Evolutionary conservation across 2,329 filamentous ascomycete genomes (phyloP), one percentile per base, ranked within the genome.

Genomic region (Orbilia oligospora): DNA sequence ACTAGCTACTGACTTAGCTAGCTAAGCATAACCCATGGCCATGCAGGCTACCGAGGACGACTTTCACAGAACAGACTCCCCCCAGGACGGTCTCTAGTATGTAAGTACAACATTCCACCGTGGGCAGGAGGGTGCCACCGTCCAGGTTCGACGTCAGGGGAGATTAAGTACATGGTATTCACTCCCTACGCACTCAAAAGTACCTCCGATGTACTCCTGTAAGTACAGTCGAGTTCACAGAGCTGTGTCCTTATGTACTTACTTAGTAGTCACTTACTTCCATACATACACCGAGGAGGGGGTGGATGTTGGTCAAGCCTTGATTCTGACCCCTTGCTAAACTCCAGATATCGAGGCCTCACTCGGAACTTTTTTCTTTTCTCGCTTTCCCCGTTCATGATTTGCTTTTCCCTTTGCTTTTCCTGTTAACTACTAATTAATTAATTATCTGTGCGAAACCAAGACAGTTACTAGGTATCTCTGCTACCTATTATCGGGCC

Each of bases 161-260:
- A n/a, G 49, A 18, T 36, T 2, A 6, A 30, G 27, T 30, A 30
- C 27, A n/a, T 30, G 41, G 9, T 18, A 46, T 46, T 46, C 44
- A 18, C 20, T 55, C 16, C 38, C 16, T 55, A 48, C 30, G 48
- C 65, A 27, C 14, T 5, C 24, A 58, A 27, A 76, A 18, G 72
- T 76, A 76, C 66, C 72, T 71, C 36, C 16, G 53, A 71, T 44
- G 72, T 76, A 76, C 72, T 58, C 12, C 8, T 14, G 6, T 14
- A 12, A 12, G 48, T 22, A 51, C 18, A n/a, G n/a, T n/a, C n/a
- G n/a, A n/a, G n/a, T n/a, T n/a, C n/a, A n/a, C n/a, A n/a, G n/a
- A n/a, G n/a, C n/a, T n/a, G n/a, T n/a, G n/a, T n/a, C n/a, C n/a
- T 51, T 30, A 30, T 6, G 6, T 30, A 30, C 27, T 30, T 30